These are phyloP conservation scores for Clonostachys sp. DNA, from an alignment of 2,329 filamentous ascomycete genomes.

Conservation along the genomic window DNA sequence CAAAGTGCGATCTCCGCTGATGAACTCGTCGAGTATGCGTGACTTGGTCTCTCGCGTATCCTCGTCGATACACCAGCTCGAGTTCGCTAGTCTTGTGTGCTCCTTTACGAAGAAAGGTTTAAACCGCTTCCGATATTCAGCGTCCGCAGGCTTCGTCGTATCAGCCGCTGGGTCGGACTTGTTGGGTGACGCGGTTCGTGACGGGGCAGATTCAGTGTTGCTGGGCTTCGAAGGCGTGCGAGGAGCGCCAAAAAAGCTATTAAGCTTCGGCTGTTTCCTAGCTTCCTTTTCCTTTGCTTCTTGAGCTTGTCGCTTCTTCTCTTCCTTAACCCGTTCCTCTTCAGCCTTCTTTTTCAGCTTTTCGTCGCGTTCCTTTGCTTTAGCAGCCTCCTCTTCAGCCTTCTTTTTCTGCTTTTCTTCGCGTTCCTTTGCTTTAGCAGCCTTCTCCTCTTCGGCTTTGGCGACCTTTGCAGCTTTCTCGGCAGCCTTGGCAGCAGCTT, in stretches of 20 bases:
- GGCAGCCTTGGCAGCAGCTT: slow-evolving; percentile 17
- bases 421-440: slow-evolving; percentile 25
- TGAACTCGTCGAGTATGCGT: slow-evolving; percentile 44
- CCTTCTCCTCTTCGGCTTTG: slow-evolving; percentile 21
- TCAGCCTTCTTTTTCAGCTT: slow-evolving; percentile 35
- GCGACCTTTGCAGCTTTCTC: slow-evolving; percentile 14
- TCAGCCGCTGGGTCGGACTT: slow-evolving; percentile 12
- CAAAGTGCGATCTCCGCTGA: slow-evolving; percentile 35
- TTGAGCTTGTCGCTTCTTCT: slow-evolving; percentile 31
- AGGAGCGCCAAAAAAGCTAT: slow-evolving; percentile 37
- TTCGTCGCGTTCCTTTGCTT: slow-evolving; percentile 29
- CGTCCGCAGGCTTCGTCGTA: slow-evolving; percentile 14
- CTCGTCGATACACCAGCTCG: slow-evolving; percentile 52
- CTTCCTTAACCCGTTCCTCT: slow-evolving; percentile 38
- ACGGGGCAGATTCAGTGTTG: slow-evolving; percentile 8
- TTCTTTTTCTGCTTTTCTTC: slow-evolving; percentile 19
- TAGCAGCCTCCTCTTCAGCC: slow-evolving; percentile 26
- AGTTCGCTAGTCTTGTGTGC: slow-evolving; percentile 65
- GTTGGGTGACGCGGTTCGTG: slow-evolving; percentile 17
- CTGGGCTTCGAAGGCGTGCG: slow-evolving; percentile 30
- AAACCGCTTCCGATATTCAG: slow-evolving; percentile 67
- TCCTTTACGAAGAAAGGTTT: slow-evolving; percentile 76
- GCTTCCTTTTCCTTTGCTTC: slow-evolving; percentile 44
- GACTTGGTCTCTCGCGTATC: slow-evolving; percentile 48
- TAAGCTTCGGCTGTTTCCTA: slow-evolving; percentile 40